These are phyloP conservation scores for Xylariaceae sp. DNA, from an alignment of 2,329 filamentous ascomycete species.

Conservation along the genomic window DNA sequence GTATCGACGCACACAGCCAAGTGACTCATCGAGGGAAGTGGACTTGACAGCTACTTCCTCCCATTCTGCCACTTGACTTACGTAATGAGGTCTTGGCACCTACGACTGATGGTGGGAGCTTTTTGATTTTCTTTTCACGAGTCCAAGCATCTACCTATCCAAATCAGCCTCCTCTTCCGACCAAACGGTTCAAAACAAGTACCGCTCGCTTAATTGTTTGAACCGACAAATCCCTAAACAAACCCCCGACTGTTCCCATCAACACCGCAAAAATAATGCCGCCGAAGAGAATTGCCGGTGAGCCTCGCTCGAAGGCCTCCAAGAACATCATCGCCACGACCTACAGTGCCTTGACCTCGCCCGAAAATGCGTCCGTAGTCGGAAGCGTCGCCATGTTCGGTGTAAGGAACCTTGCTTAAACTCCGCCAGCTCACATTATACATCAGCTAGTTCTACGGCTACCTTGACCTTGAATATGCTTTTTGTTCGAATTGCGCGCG, in stretches of 20 bases:
- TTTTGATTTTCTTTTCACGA: neutral
- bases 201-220: neutral
- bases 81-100: too few species aligned
- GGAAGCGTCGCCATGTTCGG: conserved; percentile 63
- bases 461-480: neutral
- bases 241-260: neutral
- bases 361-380: conserved; percentile 65
- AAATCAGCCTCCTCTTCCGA: neutral
- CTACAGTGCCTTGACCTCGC: conserved; percentile 57
- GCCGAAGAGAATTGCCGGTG: conserved; percentile 52
- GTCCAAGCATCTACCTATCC: too few species aligned
- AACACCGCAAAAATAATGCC: conserved; percentile 44
- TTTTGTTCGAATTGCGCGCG: neutral
- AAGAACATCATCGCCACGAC: conserved; percentile 52
- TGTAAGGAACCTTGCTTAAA: conserved; percentile 39
- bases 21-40: too few species aligned
- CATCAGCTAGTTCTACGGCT: neutral
- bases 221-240: neutral
- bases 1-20: too few species aligned
- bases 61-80: too few species aligned
- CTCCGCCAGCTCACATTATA: too few species aligned
- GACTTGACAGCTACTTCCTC: too few species aligned
- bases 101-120: neutral
- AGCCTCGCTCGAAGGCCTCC: conserved; percentile 37
- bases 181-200: neutral